Base-by-base conservation (phyloP, 768 basidiomycete genomes). In the Hygrocybe coccinea region DNA sequence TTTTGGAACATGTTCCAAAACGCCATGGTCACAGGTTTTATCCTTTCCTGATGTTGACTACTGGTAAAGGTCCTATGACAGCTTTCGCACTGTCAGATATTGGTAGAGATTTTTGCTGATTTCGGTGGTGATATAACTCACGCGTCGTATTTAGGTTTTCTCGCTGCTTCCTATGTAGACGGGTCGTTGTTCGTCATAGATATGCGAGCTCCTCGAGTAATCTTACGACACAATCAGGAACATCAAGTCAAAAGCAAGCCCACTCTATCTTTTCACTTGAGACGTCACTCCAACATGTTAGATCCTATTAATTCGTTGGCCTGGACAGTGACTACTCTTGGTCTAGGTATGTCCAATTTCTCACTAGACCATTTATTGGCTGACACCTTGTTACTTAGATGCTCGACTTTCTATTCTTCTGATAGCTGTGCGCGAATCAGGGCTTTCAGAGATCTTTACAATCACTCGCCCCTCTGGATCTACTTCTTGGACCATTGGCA, bases 11-110 rank as follows among this genome's bases (percentile, higher is more conserved):
- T 64, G 62, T 85, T 29, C 65, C 72, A 9, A 67, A 67, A n/a
- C 54, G 65, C 9, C 63, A 61, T 25, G 70, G 66, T 8, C 73
- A 75, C 41, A 76, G 78, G 34, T 85, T 85, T 58, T 74, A 73
- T 29, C 89, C 90, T 0, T 79, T 78, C 55, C 79, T 88, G 47
- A 74, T 87, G 57, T 67, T 92, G 33, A 69, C 72, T 25, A 66
- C 81, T 35, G 68, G 70, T 21, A 73, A 72, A 52, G 81, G 81
- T 1, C 70, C 73, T 1, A 73, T 82, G 2, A 75, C 78, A 4
- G 76, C 80, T 17, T 81, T 78, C 63, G 83, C 86, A 5, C 67
- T 89, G 11, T 85, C 85, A 10, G 85, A 91, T 65, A 80, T 89
- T 47, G 92, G 92, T 87, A 56, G 64, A 79, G 33, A 11, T 19